phyloP scores from a whole-genome alignment of 225 moss, liverwort and hornwort species.

The Pleurozium schreberi region DNA sequence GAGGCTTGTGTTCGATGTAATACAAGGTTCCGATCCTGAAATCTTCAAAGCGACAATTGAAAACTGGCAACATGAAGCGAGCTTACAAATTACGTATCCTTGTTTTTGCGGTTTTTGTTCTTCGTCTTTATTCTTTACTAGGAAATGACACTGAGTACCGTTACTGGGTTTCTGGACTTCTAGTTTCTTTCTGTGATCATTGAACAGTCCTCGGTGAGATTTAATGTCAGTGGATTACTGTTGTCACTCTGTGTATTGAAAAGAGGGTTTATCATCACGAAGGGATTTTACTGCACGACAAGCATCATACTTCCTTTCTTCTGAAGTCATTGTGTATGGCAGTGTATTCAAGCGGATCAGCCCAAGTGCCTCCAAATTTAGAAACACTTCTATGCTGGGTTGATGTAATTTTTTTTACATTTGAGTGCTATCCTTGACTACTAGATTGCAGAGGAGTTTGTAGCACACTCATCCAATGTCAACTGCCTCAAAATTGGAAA shows the following conservation, averaged over 20 bases:
- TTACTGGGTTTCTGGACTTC: not conserved
- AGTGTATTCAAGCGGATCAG: not conserved
- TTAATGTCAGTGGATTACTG: not conserved
- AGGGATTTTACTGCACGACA: not conserved
- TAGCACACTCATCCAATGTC: conserved; percentile 99
- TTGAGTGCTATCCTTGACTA: conserved; percentile 23
- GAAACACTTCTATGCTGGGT: not conserved
- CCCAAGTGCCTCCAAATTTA: not conserved
- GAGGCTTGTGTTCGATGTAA: conserved; percentile 25
- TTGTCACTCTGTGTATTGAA: not conserved
- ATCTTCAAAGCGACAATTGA: not conserved
- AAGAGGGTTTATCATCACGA: not conserved
- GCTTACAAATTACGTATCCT: conserved; percentile 99
- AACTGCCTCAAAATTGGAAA: conserved; percentile 99
- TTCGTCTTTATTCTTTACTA: not conserved
- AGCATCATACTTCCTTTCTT: not conserved
- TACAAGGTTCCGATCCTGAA: not conserved
- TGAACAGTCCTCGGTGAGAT: not conserved
- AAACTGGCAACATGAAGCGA: conserved; percentile 85
- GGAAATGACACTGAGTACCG: not conserved
- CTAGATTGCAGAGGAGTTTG: conserved; percentile 86
- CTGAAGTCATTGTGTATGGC: not conserved
- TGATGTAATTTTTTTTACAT: not conserved
- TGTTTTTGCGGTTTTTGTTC: not conserved
- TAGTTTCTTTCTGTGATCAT: not conserved